A percentile compares a stretch with the other conserved stretches of the same genome.
These are phyloP conservation scores for Salvia hispanica DNA, from an alignment of 257 asterid species.

Conservation along the genomic window DNA sequence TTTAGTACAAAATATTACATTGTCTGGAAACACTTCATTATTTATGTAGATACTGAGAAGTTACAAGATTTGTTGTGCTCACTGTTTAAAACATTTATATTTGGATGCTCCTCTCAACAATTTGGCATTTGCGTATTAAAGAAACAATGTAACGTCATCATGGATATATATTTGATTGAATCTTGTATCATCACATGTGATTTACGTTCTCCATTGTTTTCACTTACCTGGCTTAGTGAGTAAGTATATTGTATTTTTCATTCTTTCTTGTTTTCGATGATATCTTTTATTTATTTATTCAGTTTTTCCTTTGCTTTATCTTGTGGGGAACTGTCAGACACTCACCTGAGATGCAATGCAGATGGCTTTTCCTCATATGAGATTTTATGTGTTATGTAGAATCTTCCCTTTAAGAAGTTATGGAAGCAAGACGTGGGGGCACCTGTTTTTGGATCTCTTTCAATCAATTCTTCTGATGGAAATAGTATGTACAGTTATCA, in stretches of 20 bases:
- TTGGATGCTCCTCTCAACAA: constrained; percentile 16
- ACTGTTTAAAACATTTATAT: constrained; percentile 21
- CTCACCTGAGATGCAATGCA: constrained; percentile 14
- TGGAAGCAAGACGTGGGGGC: constrained; percentile 84
- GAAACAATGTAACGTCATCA: constrained; percentile 12
- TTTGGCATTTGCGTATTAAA: constrained; percentile 7
- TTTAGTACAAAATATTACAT: background rate
- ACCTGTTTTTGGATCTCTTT: constrained; percentile 82
- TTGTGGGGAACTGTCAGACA: background rate
- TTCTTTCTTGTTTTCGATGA: too few relatives aligned
- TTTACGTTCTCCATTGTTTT: constrained; percentile 3
- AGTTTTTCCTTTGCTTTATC: background rate
- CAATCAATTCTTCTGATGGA: constrained; percentile 51
- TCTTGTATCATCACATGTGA: constrained; percentile 1
- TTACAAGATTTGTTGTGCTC: constrained; percentile 19
- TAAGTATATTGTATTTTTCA: constrained; percentile 1
- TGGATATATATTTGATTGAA: background rate
- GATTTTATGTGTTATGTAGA: constrained; percentile 46
- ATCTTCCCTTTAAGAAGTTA: constrained; percentile 49
- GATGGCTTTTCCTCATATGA: constrained; percentile 17
- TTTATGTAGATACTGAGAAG: constrained; percentile 1
- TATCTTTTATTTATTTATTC: background rate
- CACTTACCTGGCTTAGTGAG: background rate
- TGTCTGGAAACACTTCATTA: background rate
- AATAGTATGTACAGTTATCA: constrained; percentile 47